Evolutionary conservation across 2,329 filamentous ascomycete species (phyloP), one percentile per base, ranked within the genome.

Genomic region (Capronia americana): DNA sequence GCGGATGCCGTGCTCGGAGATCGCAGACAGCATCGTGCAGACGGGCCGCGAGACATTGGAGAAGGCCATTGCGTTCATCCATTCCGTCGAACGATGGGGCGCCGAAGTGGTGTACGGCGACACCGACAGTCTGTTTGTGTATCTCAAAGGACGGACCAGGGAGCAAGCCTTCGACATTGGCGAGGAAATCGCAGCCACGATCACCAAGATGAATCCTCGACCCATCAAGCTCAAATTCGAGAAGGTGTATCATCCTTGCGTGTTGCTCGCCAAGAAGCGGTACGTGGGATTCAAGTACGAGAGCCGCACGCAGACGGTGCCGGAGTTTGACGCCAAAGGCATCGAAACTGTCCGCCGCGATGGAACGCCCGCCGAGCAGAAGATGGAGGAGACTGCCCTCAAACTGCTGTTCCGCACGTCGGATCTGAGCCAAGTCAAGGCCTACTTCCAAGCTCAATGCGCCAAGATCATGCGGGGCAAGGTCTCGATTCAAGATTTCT

Each of bases 271-370:
- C 20, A 99, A 99, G 81, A 99, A 99, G 76, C 90, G 95, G 63
- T 99, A 99, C 73, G 96, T 98, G 3, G 96, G 96, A 5, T 97
- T 97, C 83, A 97, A 97, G 77, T 99, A 96, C 79, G 95, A 99
- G 75, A 87, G 84, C 71, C 86, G 86, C 44, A 83, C 85, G 17
- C 95, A 99, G 75, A 81, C 77, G 8, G 87, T 89, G 70, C 94
- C 95, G 0, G 91, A 96, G 0, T 98, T 98, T 71, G 96, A 99
- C 76, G 96, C 95, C 64, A 99, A 99, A 78, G 95, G 96, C 32
- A 99, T 98, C 70, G 96, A 99, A 81, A 99, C 96, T 0, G 94
- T 99, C 7, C 89, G 96, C 1, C 87, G 95, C 57, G 95, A 99
- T 76, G 95, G 95, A 46, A 98, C 93, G 0, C 93, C 94, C 0